Conservation (phyloP, 495 filamentous ascomycete genomes). For the Oleoguttula mirabilis region DNA sequence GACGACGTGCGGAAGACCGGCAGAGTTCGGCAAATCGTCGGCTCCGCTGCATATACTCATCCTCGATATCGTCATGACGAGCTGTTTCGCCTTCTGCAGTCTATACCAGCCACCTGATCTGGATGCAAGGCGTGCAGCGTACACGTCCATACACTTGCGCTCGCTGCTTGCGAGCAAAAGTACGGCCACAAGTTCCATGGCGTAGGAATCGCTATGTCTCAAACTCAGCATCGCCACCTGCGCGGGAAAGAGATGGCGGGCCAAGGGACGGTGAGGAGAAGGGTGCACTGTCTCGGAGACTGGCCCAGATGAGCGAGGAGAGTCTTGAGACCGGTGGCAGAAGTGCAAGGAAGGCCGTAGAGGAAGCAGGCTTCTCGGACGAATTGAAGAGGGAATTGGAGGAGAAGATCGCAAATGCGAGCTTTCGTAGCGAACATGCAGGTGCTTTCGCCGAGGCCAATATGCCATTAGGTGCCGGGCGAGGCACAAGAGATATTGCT, state of each 20-base stretch:
- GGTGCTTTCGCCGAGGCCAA: slow-evolving; percentile 54
- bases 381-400: slow-evolving; percentile 67
- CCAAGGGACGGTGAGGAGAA: not conserved
- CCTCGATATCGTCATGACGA: too few relatives aligned
- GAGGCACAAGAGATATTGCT: slow-evolving; percentile 61
- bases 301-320: slow-evolving; percentile 72
- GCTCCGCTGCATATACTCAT: too few relatives aligned
- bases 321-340: slow-evolving; percentile 57
- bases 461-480: slow-evolving; percentile 52
- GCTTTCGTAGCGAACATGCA: slow-evolving; percentile 59
- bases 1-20: too few relatives aligned
- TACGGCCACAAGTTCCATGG: not conserved
- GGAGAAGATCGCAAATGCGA: slow-evolving; percentile 55
- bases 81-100: too few relatives aligned
- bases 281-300: slow-evolving; percentile 59
- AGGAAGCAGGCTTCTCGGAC: slow-evolving; percentile 77
- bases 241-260: slow-evolving; percentile 6
- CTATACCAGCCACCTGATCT: too few relatives aligned
- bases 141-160: slow-evolving; percentile 16
- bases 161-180: slow-evolving; percentile 24
- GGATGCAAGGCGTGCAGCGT: slow-evolving; percentile 11
- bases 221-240: slow-evolving; percentile 5
- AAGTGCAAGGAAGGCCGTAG: slow-evolving; percentile 59
- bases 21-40: too few relatives aligned
- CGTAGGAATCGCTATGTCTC: slow-evolving; percentile 10